Conservation (phyloP, 441 rosid species). For the Mallotus japonicus region DNA sequence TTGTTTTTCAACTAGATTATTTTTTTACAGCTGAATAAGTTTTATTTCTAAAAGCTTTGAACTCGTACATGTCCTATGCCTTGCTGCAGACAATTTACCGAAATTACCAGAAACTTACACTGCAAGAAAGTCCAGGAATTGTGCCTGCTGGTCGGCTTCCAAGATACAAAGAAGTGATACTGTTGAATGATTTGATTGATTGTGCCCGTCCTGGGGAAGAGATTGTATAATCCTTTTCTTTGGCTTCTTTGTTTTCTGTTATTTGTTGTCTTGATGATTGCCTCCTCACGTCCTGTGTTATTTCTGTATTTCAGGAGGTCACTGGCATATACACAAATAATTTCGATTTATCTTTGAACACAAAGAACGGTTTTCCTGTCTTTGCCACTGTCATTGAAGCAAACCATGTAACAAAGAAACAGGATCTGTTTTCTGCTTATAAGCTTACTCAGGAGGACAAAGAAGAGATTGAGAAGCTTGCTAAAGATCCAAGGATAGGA, state of each 20-base stretch:
- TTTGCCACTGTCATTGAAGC: constrained; percentile 97
- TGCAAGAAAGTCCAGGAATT: constrained; percentile 99
- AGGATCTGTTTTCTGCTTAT: constrained; percentile 94
- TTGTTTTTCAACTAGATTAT: background rate
- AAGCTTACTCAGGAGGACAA: constrained; percentile 96
- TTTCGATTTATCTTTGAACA: constrained; percentile 89
- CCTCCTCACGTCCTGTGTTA: constrained; percentile 3
- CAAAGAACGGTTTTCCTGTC: constrained; percentile 96
- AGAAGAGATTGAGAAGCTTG: constrained; percentile 78
- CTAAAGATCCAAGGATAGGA: constrained; percentile 89
- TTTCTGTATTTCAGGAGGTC: constrained; percentile 62
- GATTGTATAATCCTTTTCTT: constrained; percentile 52
- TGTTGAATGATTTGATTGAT: constrained; percentile 89
- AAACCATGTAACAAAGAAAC: constrained; percentile 88
- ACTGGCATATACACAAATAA: constrained; percentile 94
- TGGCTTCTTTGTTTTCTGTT: constrained; percentile 8
- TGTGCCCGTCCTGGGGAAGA: constrained; percentile 99
- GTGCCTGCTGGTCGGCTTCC: constrained; percentile 99
- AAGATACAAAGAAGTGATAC: constrained; percentile 95
- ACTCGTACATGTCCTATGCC: constrained; percentile 8
- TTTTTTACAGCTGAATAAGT: background rate
- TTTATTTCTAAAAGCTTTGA: background rate
- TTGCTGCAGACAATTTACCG: constrained; percentile 84
- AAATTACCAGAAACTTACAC: constrained; percentile 94
- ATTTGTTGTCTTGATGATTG: constrained; percentile 5